Conservation (phyloP, 306 rosid genomes). For the Fragaria nilgerrensis region DNA sequence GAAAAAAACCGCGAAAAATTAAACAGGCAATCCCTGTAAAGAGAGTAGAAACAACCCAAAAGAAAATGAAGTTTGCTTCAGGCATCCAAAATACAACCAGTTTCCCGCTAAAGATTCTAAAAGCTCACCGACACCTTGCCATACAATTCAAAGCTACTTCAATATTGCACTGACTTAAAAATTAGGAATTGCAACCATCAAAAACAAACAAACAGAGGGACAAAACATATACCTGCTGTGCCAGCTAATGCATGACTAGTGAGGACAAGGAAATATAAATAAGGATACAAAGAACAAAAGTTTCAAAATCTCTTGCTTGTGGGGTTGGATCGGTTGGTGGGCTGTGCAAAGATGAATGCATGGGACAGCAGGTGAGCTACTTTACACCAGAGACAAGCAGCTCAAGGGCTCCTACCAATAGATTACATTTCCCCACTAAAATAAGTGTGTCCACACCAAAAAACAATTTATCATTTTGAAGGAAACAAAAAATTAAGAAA, state of each 20-base stretch:
- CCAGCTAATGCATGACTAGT: conserved; percentile 64
- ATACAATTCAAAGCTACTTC: conserved; percentile 38
- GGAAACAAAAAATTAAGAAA: not conserved
- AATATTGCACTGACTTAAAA: conserved; percentile 8
- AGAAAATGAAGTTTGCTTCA: not conserved
- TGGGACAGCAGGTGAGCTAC: conserved; percentile 30
- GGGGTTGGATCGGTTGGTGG: conserved; percentile 43
- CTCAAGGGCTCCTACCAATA: conserved; percentile 35
- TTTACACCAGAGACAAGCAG: conserved; percentile 35
- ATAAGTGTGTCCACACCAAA: not conserved
- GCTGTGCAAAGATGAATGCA: conserved; percentile 36
- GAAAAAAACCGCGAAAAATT: not conserved
- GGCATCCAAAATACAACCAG: not conserved
- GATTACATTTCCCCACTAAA: conserved; percentile 3
- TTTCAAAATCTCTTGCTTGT: conserved; percentile 34
- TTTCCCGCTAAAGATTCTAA: not conserved
- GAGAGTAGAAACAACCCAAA: not conserved
- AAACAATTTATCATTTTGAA: not conserved
- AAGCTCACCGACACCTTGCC: conserved; percentile 52
- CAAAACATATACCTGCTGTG: conserved; percentile 71
- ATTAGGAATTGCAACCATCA: conserved; percentile 16
- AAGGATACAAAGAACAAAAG: conserved; percentile 10
- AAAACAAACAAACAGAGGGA: conserved; percentile 34
- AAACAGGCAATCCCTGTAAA: not conserved
- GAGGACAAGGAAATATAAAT: conserved; percentile 34